Evolutionary conservation across 75 land plant genomes (phyloP).

Genomic region (Isoetes taiwanensis): DNA sequence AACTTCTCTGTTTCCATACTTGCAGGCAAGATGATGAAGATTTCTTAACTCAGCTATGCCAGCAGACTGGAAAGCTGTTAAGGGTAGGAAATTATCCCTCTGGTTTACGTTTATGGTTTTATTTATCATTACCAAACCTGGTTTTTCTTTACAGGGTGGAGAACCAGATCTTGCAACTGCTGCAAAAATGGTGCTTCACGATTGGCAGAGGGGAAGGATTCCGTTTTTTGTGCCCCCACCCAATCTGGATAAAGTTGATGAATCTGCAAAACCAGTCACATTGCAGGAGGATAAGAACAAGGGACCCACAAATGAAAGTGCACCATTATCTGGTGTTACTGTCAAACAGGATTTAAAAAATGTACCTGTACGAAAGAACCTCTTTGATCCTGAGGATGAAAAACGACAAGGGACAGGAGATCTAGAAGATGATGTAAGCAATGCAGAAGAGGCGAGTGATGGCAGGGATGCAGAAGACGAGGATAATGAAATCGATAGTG

Average conservation of each 20-base stretch:
- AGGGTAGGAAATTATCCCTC: too few species aligned
- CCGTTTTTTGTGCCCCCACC: constrained; percentile 94
- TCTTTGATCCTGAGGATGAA: constrained; percentile 41
- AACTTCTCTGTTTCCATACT: not conserved
- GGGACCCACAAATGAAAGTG: constrained; percentile 14
- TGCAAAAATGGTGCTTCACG: constrained; percentile 92
- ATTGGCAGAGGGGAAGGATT: constrained; percentile 91
- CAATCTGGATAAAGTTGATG: constrained; percentile 23
- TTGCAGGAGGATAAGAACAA: not conserved
- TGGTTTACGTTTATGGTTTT: not conserved
- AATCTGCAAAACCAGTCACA: constrained; percentile 6
- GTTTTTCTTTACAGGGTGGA: constrained; percentile 53
- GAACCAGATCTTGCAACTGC: constrained; percentile 83
- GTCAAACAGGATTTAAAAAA: constrained; percentile 44
- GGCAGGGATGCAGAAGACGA: not conserved
- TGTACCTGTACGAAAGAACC: constrained; percentile 61
- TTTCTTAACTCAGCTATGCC: constrained; percentile 78
- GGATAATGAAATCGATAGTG: not conserved
- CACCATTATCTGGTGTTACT: constrained; percentile 48
- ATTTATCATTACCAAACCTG: too few species aligned
- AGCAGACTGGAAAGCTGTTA: constrained; percentile 66
- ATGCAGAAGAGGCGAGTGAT: not conserved
- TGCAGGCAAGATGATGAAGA: constrained; percentile 71
- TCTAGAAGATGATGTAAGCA: not conserved
- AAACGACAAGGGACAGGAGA: too few species aligned